Percentiles rank a stretch among this genome's conserved stretches.
Evolutionary conservation across 2,329 filamentous ascomycete genomes (phyloP).

Genomic region (Colletotrichum karsti): DNA sequence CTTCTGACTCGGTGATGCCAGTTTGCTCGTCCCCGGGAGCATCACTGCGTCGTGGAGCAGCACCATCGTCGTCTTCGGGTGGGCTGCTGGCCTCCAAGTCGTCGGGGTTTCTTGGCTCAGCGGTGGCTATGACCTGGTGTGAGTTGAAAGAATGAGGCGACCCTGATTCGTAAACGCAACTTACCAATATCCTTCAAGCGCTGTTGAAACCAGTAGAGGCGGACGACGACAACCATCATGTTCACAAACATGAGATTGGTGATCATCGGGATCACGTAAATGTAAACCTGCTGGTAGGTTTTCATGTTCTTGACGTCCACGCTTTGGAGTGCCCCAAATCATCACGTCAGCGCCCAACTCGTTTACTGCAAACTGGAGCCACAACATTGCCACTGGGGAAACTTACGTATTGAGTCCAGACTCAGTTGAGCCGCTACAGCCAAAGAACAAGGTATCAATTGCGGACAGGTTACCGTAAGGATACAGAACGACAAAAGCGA

Average conservation of each 20-base stretch:
- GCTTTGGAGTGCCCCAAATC: slow-evolving; percentile 41
- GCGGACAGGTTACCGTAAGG: slow-evolving; percentile 45
- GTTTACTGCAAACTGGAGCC: not conserved
- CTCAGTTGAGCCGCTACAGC: slow-evolving; percentile 56
- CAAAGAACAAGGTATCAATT: slow-evolving; percentile 59
- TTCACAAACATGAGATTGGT: slow-evolving; percentile 60
- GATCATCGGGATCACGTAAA: slow-evolving; percentile 59
- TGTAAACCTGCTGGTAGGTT: slow-evolving; percentile 59
- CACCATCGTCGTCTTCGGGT: not conserved
- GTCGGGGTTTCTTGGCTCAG: not conserved
- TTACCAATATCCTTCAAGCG: slow-evolving; percentile 49
- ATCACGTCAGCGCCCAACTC: not conserved
- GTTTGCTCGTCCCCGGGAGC: not conserved
- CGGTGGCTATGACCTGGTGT: not conserved
- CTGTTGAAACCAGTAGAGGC: slow-evolving; percentile 58
- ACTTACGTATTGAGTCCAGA: slow-evolving; percentile 59
- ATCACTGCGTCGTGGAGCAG: not conserved
- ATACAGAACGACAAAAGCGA: not conserved
- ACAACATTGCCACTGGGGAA: not conserved
- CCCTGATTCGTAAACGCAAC: not conserved
- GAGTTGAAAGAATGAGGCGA: not conserved
- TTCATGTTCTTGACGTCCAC: slow-evolving; percentile 57
- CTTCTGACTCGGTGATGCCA: not conserved
- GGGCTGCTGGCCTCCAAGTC: not conserved
- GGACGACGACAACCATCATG: slow-evolving; percentile 54